A percentile compares a stretch with the other conserved stretches of the same genome.
Conservation (phyloP, 805 yeast genomes). For the Barnettozyma siamensis region DNA sequence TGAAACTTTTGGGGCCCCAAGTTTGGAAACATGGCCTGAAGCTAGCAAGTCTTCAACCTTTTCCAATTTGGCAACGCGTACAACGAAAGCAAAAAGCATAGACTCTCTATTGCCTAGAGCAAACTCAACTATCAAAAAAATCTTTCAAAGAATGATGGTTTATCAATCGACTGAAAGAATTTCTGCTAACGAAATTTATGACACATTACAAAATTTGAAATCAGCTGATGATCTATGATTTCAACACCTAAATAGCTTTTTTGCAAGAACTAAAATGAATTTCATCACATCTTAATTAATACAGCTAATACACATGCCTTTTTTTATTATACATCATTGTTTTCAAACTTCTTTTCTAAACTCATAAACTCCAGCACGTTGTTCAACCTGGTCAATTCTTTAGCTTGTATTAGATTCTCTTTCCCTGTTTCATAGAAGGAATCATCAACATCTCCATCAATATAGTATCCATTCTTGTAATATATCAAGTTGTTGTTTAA, state of each 20-base stretch:
- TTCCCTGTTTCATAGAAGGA: conserved; percentile 20
- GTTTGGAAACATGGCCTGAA: conserved; percentile 37
- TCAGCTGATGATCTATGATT: too few relatives aligned
- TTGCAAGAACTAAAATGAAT: neutral
- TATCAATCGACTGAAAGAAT: conserved; percentile 32
- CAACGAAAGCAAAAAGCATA: conserved; percentile 18
- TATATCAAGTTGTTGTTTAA: conserved; percentile 18
- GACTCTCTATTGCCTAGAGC: conserved; percentile 33
- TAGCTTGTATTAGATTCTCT: conserved; percentile 15
- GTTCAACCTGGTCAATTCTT: conserved; percentile 18
- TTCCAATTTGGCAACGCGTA: conserved; percentile 26
- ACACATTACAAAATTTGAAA: neutral
- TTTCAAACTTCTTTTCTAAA: conserved; percentile 16
- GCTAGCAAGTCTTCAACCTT: conserved; percentile 34
- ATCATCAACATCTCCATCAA: conserved; percentile 18
- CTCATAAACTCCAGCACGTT: conserved; percentile 21
- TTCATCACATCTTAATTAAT: too few relatives aligned
- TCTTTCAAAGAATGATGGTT: conserved; percentile 40
- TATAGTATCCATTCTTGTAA: conserved; percentile 24
- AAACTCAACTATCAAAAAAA: conserved; percentile 14
- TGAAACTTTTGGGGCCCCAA: conserved; percentile 58
- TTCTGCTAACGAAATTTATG: conserved; percentile 1
- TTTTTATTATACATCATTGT: neutral
- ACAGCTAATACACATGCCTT: neutral
- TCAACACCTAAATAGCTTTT: too few relatives aligned